These are phyloP conservation scores for Mycosphaerella sp. DNA, from an alignment of 2,329 filamentous ascomycete genomes.

Conservation along the genomic window DNA sequence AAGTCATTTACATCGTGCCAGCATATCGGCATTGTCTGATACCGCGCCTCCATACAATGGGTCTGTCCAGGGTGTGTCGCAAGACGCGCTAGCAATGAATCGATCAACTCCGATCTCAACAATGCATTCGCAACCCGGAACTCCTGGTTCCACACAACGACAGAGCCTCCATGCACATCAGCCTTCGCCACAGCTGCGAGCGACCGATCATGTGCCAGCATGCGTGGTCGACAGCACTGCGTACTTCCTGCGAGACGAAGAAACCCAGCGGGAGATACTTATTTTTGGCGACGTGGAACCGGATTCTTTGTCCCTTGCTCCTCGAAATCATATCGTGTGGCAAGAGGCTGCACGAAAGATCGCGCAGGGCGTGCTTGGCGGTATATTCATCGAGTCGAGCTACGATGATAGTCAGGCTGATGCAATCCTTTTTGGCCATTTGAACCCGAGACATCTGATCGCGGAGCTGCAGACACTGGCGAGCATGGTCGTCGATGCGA, in stretches of 20 bases:
- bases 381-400: conserved; percentile 92
- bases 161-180: conserved; percentile 26
- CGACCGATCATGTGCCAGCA: conserved; percentile 23
- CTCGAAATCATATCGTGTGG: conserved; percentile 80
- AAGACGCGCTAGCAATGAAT: conserved; percentile 15
- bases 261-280: conserved; percentile 67
- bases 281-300: conserved; percentile 96
- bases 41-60: conserved; percentile 26
- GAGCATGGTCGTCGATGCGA: conserved; percentile 56
- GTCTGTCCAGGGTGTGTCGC: conserved; percentile 21
- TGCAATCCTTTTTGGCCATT: conserved; percentile 76
- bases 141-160: conserved; percentile 25
- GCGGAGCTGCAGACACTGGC: conserved; percentile 71
- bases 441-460: conserved; percentile 75
- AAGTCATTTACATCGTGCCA: conserved; percentile 38
- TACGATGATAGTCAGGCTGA: conserved; percentile 76
- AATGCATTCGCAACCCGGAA: conserved; percentile 25
- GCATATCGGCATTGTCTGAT: conserved; percentile 37
- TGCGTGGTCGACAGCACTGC: conserved; percentile 84
- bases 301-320: conserved; percentile 73
- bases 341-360: conserved; percentile 82
- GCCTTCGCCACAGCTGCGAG: conserved; percentile 24
- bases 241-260: conserved; percentile 68
- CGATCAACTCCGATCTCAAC: conserved; percentile 27
- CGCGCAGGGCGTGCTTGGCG: conserved; percentile 61